These are phyloP conservation scores for Arctostaphylos glauca DNA, from an alignment of 148 eudicot species.

Conservation along the genomic window DNA sequence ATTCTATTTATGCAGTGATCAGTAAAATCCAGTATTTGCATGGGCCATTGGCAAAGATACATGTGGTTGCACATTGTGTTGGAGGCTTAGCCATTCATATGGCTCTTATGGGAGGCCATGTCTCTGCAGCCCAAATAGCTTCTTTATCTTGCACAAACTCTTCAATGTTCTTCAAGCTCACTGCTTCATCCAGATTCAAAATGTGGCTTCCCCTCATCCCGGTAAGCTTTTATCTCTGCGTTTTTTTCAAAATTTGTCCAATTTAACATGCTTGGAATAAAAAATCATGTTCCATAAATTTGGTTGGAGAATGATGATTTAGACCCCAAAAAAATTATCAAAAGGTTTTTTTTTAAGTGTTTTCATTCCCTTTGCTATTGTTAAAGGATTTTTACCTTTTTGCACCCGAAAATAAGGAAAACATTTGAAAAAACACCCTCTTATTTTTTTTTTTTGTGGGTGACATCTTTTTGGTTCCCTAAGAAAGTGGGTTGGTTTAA, in stretches of 20 bases:
- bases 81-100: constrained; percentile 38
- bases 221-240: constrained; percentile 17
- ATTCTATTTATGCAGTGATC: constrained; percentile 19
- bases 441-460: not conserved
- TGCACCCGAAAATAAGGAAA: not conserved
- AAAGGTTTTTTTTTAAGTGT: not conserved
- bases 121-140: constrained; percentile 31
- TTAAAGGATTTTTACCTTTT: not conserved
- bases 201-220: constrained; percentile 46
- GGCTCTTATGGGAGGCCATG: constrained; percentile 41
- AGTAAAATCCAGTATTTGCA: constrained; percentile 17
- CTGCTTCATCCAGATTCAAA: constrained; percentile 28
- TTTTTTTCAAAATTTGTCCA: not conserved
- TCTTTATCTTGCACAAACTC: constrained; percentile 40
- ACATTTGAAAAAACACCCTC: not conserved
- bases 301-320: not conserved
- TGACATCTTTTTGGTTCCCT: not conserved
- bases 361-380: too few relatives aligned
- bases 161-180: constrained; percentile 38
- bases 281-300: not conserved
- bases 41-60: constrained; percentile 25
- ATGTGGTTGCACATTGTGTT: constrained; percentile 41
- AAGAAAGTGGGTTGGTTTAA: too few relatives aligned
- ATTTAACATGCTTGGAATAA: not conserved
- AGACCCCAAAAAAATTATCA: not conserved